Evolutionary conservation across 2,329 filamentous ascomycete species (phyloP), one percentile per base, ranked within the genome.

Genomic region (Penicillium glabrum): DNA sequence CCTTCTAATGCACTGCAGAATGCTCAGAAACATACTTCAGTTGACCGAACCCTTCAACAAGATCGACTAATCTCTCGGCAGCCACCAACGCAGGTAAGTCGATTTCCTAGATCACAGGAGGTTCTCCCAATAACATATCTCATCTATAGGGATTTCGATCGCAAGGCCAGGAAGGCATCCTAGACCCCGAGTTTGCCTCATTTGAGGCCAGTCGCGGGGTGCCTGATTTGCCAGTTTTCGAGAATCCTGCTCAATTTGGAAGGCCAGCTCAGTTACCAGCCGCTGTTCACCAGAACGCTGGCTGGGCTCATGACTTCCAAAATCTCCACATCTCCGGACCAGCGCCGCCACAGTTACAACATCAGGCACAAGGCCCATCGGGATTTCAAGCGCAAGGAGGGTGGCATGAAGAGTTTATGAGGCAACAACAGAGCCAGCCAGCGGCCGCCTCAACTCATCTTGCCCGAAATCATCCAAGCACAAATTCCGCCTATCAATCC

Each of bases 1-100:
- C 88, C 89, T 19, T 89, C 89, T 13, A 91, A 89, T 74, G 83
- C 88, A 61, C 83, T 90, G 51, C 89, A 91, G 73, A 87, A 83
- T 68, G 85, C 92, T 70, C 83, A 88, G 67, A 86, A 88, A 66
- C 89, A 91, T 72, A 78, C 84, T 11, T 81, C 87, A 48, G 81
- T 84, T 60, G 88, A 92, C 70, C 81, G 87, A 53, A 86, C 86
- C 10, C 79, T 89, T 48, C 89, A 92, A 69, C 89, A 91, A 72
- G 89, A 92, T 73, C 86, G 88, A 51, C 67, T 89, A 46, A 74
- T 80, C 35, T 77, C 80, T 10, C 81, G 82, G 58, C 79, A 82
- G 53, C 76, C 81, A 51, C 79, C 82, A 45, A 74, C 79, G 49
- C 83, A 87, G 72, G 86, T 86, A 73, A 60, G 75, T 60, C 45